These are phyloP conservation scores for Debaryomycetaceae sp. DNA, from an alignment of 1,139 yeast species.

Conservation along the genomic window DNA sequence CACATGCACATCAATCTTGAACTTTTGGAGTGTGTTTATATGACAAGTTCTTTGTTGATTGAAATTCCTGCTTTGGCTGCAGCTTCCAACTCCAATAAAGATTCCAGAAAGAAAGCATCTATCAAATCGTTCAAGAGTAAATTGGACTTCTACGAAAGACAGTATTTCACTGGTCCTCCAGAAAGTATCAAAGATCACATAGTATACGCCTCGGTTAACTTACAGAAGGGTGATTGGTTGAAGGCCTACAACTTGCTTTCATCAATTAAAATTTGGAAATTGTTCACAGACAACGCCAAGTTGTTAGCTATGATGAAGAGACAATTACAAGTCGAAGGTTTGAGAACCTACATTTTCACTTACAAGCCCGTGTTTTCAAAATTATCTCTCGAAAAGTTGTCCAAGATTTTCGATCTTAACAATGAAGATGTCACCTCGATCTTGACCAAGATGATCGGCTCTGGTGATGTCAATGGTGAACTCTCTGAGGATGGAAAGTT, in stretches of 20 bases:
- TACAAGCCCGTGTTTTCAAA: slow-evolving; percentile 76
- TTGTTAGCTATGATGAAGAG: slow-evolving; percentile 68
- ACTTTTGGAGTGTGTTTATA: slow-evolving; percentile 88
- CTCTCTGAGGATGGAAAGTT: slow-evolving; percentile 57
- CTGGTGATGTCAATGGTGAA: slow-evolving; percentile 67
- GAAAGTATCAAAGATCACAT: slow-evolving; percentile 94
- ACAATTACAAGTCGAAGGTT: slow-evolving; percentile 84
- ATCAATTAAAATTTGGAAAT: slow-evolving; percentile 84
- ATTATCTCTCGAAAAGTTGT: slow-evolving; percentile 65
- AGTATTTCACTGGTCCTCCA: slow-evolving; percentile 96
- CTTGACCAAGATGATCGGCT: slow-evolving; percentile 71
- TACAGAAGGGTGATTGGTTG: slow-evolving; percentile 89
- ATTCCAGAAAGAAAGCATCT: slow-evolving; percentile 61
- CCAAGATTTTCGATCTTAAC: slow-evolving; percentile 64
- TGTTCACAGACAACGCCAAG: slow-evolving; percentile 66
- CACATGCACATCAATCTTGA: slow-evolving; percentile 98
- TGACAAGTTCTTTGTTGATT: slow-evolving; percentile 84
- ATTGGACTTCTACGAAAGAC: slow-evolving; percentile 91
- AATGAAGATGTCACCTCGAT: slow-evolving; percentile 56
- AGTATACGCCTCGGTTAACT: slow-evolving; percentile 87
- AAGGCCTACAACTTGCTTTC: slow-evolving; percentile 69
- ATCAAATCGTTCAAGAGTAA: slow-evolving; percentile 88
- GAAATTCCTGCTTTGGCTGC: slow-evolving; percentile 84
- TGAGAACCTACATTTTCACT: slow-evolving; percentile 85
- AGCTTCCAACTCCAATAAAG: slow-evolving; percentile 39